Base-by-base conservation (phyloP, 2,329 filamentous ascomycete genomes). In the Pseudogymnoascus sp. region DNA sequence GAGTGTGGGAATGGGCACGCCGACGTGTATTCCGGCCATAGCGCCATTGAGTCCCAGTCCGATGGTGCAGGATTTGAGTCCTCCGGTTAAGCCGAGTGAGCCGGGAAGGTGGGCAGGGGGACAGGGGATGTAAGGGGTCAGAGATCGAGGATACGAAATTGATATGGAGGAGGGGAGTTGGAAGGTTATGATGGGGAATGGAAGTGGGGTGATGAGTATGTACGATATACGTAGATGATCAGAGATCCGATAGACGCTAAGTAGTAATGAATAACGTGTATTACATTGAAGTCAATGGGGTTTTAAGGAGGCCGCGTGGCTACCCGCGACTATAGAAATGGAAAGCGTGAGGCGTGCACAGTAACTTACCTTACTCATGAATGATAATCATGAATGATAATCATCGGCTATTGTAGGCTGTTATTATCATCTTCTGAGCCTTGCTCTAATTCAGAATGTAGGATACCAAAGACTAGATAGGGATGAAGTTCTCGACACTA, bases 21-120 rank as follows among this genome's bases (percentile, higher is more conserved):
- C 73, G 6, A 77, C 81, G 0, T 79, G 87, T 23, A 75, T 88
- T 2, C 86, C 85, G 4, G 85, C 85, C 0, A 74, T 81, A 1
- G 79, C 83, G 43, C 78, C 82, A 1, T 72, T 89, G 60, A 82
- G 84, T 8, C 86, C 86, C 0, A 84, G 81, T 45, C 80, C 82
- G 1, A 80, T 79, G 13, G 78, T 81, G 64, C 81, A 83, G 67
- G 85, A 85, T 64, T 72, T 86, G 61, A 85, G 83, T 14, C 85
- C 86, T 23, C 86, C 85, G 1, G 78, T 84, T 68, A 86, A 89
- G 76, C n/a, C 34, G n/a, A 62, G 60, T 19, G 51, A 57, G 51
- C 51, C 51, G 2, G 51, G 51, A 19, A 57, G 51, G 28, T 57
- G 51, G 51, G 16, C 51, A 4, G 51, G 51, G 28, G 31, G 28